These are phyloP conservation scores for Diplosphaera chodatii DNA, from an alignment of 139 green algal genomes.

Conservation along the genomic window DNA sequence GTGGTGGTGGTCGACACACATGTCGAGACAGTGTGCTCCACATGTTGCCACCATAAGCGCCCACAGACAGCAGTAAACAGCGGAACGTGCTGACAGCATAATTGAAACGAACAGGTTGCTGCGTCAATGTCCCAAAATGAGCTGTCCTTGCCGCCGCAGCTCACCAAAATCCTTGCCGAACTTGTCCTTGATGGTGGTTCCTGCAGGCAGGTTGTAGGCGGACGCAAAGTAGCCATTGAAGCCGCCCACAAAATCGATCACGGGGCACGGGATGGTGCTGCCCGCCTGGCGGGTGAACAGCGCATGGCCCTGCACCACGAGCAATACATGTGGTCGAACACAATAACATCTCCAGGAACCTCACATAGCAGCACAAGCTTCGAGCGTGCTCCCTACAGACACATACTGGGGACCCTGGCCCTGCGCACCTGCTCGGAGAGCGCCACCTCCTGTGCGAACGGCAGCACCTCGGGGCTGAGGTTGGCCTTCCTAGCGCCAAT, in stretches of 20 bases:
- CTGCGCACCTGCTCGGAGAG: constrained; percentile 31
- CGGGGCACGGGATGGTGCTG: not conserved
- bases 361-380: no score
- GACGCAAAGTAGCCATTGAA: constrained; percentile 1
- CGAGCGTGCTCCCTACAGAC: no score
- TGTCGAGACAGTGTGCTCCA: no score
- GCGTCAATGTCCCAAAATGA: no score
- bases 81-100: constrained; percentile 1
- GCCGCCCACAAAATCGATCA: not conserved
- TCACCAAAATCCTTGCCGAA: constrained; percentile 18
- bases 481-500: constrained; percentile 35
- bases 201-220: constrained; percentile 10
- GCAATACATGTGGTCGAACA: no score
- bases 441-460: constrained; percentile 28
- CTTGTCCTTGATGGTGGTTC: constrained; percentile 2
- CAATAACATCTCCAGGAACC: no score
- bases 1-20: no score
- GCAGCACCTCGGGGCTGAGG: constrained; percentile 12
- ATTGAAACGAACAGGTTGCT: not conserved
- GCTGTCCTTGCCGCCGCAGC: no score
- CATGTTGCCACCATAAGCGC: no score
- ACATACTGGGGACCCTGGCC: no score
- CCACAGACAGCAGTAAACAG: no score
- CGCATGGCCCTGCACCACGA: not conserved
- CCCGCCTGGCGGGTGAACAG: constrained; percentile 11